phyloP scores from a whole-genome alignment of 345 rosid genomes.

The Salix exigua region DNA sequence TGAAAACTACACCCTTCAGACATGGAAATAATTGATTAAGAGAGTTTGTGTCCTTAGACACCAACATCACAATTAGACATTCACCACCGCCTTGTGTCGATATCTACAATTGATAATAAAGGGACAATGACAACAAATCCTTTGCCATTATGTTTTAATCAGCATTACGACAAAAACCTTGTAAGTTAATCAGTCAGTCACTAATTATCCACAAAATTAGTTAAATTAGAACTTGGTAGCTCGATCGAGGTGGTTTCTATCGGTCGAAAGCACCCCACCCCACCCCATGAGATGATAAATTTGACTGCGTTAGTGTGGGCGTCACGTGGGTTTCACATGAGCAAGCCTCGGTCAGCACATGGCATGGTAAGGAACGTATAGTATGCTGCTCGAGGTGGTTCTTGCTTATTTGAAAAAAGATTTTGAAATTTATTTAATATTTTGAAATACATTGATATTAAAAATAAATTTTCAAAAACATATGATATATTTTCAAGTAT shows the following conservation, averaged over 20 bases:
- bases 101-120: slow-evolving; percentile 9
- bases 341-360: slow-evolving; percentile 44
- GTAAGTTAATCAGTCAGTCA: too few relatives aligned
- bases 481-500: too few relatives aligned
- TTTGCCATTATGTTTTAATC: slow-evolving; percentile 7
- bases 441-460: too few relatives aligned
- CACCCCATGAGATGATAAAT: slow-evolving; percentile 14
- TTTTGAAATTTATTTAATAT: too few relatives aligned
- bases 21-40: slow-evolving; percentile 35
- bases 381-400: too few relatives aligned
- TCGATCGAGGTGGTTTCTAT: neutral
- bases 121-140: slow-evolving; percentile 33
- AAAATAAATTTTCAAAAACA: too few relatives aligned
- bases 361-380: slow-evolving; percentile 1
- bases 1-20: slow-evolving; percentile 18
- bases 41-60: slow-evolving; percentile 15
- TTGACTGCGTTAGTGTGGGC: slow-evolving; percentile 35
- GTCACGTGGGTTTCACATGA: slow-evolving; percentile 64
- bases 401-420: too few relatives aligned
- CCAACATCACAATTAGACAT: slow-evolving; percentile 30
- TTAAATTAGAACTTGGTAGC: neutral
- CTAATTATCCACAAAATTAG: too few relatives aligned
- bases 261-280: too few relatives aligned
- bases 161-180: neutral
- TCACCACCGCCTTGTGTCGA: slow-evolving; percentile 24